Evolutionary conservation across 176 grass and related monocot genomes (phyloP), one percentile per base, ranked within the genome.

Genomic region (Chrysopogon serrulatus): DNA sequence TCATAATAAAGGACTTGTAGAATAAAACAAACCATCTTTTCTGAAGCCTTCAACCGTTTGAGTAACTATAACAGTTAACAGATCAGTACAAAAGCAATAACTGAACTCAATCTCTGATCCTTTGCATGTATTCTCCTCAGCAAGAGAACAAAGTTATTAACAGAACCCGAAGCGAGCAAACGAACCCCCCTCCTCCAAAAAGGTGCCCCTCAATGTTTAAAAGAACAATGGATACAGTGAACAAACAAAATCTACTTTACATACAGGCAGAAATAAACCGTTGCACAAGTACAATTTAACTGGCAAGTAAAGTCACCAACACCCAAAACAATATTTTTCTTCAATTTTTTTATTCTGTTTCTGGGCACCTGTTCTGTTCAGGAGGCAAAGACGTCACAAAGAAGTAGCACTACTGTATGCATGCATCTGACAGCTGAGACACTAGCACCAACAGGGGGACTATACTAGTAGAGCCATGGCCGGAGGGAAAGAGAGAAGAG

Each of bases 361-460:
- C 44, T 12, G 13, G 8, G 65, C 28, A 70, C 19, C 65, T 56
- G 64, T 81, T 56, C 45, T 9, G 47, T 48, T 60, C 9, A 60
- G 56, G 27, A 70, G 33, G 65, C 14, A 27, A 40, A 35, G 32
- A 73, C 32, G 73, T 26, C 32, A 24, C 32, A 24, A 14, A 3
- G 48, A 56, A 75, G 28, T 14, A 53, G 72, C 44, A 75, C 31
- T 36, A 35, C 73, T 37, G 48, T 56, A 37, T 37, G 48, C 49
- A 57, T 36, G 73, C 48, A 76, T 81, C 79, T 70, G 65, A 27
- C 32, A 40, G 79, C 65, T 53, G 79, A 56, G 16, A 81, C 65
- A 56, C 78, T 56, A 70, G 32, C 21, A 75, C 5, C 16, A 81
- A 19, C 65, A 51, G 32, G 44, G 5, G 44, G 44, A 67, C 44